These are phyloP conservation scores for Synchytrium microbalum DNA, from an alignment of 371 early-diverging fungal genomes.

Conservation along the genomic window DNA sequence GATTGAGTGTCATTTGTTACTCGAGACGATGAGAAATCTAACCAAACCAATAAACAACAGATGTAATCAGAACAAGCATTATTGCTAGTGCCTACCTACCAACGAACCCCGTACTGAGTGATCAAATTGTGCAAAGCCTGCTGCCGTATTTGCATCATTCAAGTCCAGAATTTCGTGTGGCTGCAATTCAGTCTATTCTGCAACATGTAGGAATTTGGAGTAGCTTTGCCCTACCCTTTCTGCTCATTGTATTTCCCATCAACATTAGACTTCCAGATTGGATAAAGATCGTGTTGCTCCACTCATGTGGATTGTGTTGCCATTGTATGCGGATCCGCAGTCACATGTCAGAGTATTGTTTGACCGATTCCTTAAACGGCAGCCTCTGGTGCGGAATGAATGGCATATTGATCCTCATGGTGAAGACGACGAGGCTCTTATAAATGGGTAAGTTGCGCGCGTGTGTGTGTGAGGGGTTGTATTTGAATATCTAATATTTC, in stretches of 20 bases:
- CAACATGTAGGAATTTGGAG: conserved; percentile 17
- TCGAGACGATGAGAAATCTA: no score
- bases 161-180: conserved; percentile 21
- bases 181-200: conserved; percentile 29
- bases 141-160: conserved; percentile 20
- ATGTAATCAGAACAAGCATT: not conserved
- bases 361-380: conserved; percentile 18
- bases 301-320: conserved; percentile 32
- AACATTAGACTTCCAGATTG: not conserved
- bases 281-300: not conserved
- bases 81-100: not conserved
- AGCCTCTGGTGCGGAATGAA: not conserved
- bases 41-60: not conserved
- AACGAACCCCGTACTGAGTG: not conserved
- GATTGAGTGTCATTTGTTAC: not conserved
- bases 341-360: conserved; percentile 28
- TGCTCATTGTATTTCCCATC: not conserved
- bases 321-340: conserved; percentile 38
- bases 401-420: not conserved
- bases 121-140: conserved; percentile 30
- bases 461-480: not conserved
- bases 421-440: not conserved
- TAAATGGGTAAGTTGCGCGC: not conserved
- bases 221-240: not conserved
- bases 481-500: not conserved